Conservation (phyloP, 2,329 filamentous ascomycete species). For the Didymella lethalis region DNA sequence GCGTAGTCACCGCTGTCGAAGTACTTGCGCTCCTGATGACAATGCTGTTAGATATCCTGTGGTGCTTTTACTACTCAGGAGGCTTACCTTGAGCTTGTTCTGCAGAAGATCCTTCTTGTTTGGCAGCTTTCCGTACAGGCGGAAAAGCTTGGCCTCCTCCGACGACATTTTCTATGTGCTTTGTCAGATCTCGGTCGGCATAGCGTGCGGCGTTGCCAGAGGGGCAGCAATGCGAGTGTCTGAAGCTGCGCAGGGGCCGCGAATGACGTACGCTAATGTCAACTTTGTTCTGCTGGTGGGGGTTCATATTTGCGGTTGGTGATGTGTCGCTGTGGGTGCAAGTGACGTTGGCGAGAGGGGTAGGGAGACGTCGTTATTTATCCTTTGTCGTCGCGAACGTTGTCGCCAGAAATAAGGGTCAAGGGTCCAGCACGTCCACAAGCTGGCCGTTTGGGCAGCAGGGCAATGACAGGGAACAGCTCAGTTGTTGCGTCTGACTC, state of each 20-base stretch:
- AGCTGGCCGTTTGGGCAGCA: slow-evolving; percentile 36
- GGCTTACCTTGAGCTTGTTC: slow-evolving; percentile 86
- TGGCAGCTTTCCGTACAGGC: slow-evolving; percentile 96
- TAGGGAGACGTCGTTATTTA: slow-evolving; percentile 31
- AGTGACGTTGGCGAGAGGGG: slow-evolving; percentile 27
- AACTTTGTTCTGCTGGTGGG: slow-evolving; percentile 97
- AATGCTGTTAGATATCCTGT: not conserved
- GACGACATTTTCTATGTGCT: slow-evolving; percentile 78
- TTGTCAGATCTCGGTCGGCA: slow-evolving; percentile 30
- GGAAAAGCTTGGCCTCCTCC: slow-evolving; percentile 95
- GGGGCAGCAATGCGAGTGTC: slow-evolving; percentile 15
- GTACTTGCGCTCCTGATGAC: slow-evolving; percentile 81
- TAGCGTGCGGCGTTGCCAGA: slow-evolving; percentile 9
- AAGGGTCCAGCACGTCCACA: slow-evolving; percentile 31
- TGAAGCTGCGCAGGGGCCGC: slow-evolving; percentile 25
- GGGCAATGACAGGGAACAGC: slow-evolving; percentile 43
- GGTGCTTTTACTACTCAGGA: not conserved
- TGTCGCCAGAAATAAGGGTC: slow-evolving; percentile 30
- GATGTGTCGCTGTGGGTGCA: slow-evolving; percentile 20
- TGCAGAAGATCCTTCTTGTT: slow-evolving; percentile 95
- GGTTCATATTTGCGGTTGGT: slow-evolving; percentile 73
- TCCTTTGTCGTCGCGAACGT: slow-evolving; percentile 38
- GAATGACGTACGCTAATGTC: slow-evolving; percentile 82
- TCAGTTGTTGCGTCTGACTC: slow-evolving; percentile 33
- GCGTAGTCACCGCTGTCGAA: slow-evolving; percentile 97